Evolutionary conservation across 768 basidiomycete species (phyloP), one percentile per base, ranked within the genome.

Genomic region (Leccinum subtestaceum): DNA sequence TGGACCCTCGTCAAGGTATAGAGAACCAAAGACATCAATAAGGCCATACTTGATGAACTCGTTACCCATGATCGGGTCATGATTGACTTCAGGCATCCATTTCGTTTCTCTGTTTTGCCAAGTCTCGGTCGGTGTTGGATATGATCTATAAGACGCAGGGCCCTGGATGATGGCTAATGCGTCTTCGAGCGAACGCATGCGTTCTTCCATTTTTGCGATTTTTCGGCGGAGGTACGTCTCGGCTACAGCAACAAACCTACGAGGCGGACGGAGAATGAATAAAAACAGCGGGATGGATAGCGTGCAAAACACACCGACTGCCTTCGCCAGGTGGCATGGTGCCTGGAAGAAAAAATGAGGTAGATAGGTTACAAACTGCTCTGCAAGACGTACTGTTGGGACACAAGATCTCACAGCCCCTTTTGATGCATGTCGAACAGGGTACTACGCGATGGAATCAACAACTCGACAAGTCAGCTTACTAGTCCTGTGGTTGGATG

Each of bases 281-380:
- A 53, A 57, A 52, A 40, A 52, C 4, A 29, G 17, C 19, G 12
- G 15, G 36, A 12, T 45, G 5, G 15, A 5, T 34, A 43, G 4
- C 17, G n/a, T 34, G 29, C 17, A 62, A 52, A 65, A 65, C 78
- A 57, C 60, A 79, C 77, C 82, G 78, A 62, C 80, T 81, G 17
- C 81, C 82, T 63, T 83, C 80, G 25, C 83, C 82, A 10, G 81
- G 81, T 9, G 83, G 81, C 48, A 84, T 78, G 13, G 78, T 80
- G 21, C 78, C 81, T 84, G 23, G 36, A 49, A 53, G 36, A 9
- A 9, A 9, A 36, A 13, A 36, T 12, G 47, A 45, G 23, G 38
- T 15, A 13, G 21, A 27, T 8, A 31, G 31, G 3, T 21, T 38
- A 25, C 27, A 36, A 52, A 3, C 13, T 23, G 38, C 15, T 11